These are phyloP conservation scores for Daldinia vernicosa DNA, from an alignment of 495 filamentous ascomycete genomes.

Conservation along the genomic window DNA sequence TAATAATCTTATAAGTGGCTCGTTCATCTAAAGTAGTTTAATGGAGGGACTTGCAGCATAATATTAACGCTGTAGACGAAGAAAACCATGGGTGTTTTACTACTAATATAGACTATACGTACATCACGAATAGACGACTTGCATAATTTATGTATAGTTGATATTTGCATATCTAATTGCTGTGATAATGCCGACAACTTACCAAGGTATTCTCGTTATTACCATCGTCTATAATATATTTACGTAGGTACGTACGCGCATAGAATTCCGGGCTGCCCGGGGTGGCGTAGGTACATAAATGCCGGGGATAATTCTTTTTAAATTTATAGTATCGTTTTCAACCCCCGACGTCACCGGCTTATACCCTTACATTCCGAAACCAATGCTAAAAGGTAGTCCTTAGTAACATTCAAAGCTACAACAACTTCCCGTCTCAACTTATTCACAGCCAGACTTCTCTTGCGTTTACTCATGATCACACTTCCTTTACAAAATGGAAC, in stretches of 20 bases:
- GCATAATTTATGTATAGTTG: conserved; percentile 2
- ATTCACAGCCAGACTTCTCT: no score
- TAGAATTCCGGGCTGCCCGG: background rate
- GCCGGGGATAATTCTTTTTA: background rate
- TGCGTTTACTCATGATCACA: no score
- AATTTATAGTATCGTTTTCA: background rate
- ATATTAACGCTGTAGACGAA: conserved; percentile 2
- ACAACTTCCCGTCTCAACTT: background rate
- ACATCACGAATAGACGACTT: conserved; percentile 11
- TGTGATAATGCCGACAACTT: background rate
- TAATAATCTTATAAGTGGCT: conserved; percentile 54
- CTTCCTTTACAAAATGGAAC: conserved; percentile 35
- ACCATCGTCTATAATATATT: background rate
- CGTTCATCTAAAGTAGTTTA: background rate
- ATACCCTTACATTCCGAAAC: background rate
- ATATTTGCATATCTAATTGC: background rate
- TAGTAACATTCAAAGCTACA: conserved; percentile 1
- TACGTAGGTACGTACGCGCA: background rate
- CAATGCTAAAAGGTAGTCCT: background rate
- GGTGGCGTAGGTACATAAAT: conserved; percentile 14
- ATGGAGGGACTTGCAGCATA: conserved; percentile 6
- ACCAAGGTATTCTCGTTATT: background rate
- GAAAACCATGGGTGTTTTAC: background rate
- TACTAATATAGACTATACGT: background rate
- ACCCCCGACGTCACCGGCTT: conserved; percentile 40